A percentile compares a stretch with the other conserved stretches of the same genome.
These are phyloP conservation scores for Stachybotrys chartarum DNA, from an alignment of 2,329 filamentous ascomycete genomes.

Conservation along the genomic window DNA sequence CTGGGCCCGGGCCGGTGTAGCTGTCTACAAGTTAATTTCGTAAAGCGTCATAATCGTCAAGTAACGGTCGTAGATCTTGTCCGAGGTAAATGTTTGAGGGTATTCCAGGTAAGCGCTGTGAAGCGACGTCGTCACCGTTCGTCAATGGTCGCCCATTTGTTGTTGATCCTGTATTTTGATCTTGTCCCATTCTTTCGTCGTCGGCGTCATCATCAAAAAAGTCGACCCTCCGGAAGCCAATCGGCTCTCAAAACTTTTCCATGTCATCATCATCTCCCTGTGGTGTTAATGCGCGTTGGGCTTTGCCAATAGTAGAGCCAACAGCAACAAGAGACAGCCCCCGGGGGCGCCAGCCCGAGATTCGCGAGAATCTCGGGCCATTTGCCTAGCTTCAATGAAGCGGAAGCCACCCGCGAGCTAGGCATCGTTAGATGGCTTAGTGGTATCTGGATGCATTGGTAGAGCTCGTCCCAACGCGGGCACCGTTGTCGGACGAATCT, in stretches of 20 bases:
- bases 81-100: constrained; percentile 20
- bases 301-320: too few relatives aligned
- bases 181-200: constrained; percentile 30
- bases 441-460: constrained; percentile 28
- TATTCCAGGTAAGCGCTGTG: constrained; percentile 19
- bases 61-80: constrained; percentile 28
- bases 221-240: background rate
- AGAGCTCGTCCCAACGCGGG: constrained; percentile 27
- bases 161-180: constrained; percentile 31
- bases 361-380: background rate
- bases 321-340: background rate
- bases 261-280: background rate
- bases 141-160: constrained; percentile 33
- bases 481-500: constrained; percentile 37
- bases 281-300: background rate
- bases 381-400: background rate
- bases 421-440: constrained; percentile 11
- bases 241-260: constrained; percentile 7
- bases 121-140: constrained; percentile 24
- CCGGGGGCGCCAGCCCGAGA: background rate
- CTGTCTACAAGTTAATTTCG: constrained; percentile 39
- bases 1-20: constrained; percentile 12
- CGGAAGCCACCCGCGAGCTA: constrained; percentile 1
- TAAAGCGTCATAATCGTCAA: constrained; percentile 40
- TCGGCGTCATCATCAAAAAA: constrained; percentile 28